Evolutionary conservation across 1,139 yeast species (phyloP).

Genomic region (Tardiomyces blankii): DNA sequence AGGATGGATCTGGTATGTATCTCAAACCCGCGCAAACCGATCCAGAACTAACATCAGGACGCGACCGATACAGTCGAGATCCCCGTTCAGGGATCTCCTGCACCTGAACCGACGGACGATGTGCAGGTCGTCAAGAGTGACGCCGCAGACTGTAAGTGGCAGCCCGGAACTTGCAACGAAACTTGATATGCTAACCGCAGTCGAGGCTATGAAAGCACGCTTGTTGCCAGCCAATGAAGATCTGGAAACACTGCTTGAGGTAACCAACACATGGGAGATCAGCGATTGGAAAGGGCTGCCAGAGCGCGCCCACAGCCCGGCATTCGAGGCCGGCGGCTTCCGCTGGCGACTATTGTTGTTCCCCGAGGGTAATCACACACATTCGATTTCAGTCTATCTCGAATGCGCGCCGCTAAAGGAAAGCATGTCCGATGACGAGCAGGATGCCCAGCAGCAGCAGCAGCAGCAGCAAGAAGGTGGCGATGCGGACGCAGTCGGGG

Average conservation of each 20-base stretch:
- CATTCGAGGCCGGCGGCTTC: slow-evolving; percentile 53
- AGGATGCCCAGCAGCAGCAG: too few species aligned
- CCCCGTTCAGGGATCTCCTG: not conserved
- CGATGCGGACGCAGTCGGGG: not conserved
- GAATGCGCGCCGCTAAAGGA: not conserved
- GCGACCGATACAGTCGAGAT: not conserved
- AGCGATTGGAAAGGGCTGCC: slow-evolving; percentile 48
- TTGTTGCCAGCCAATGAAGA: slow-evolving; percentile 26
- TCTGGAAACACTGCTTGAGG: slow-evolving; percentile 27
- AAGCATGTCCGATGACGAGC: too few species aligned
- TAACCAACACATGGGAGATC: slow-evolving; percentile 61
- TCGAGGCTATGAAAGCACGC: slow-evolving; percentile 16
- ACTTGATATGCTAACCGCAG: not conserved
- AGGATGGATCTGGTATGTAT: not conserved
- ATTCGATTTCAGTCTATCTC: slow-evolving; percentile 29
- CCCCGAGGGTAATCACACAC: slow-evolving; percentile 56
- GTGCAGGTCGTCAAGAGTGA: not conserved
- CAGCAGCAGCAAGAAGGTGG: not conserved
- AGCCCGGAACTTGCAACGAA: not conserved
- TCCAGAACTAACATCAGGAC: not conserved
- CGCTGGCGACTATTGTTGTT: slow-evolving; percentile 69
- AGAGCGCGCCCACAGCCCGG: slow-evolving; percentile 33
- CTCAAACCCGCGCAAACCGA: not conserved
- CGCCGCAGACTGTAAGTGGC: not conserved
- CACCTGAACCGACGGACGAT: not conserved